Conservation (phyloP, 257 asterid genomes). For the Salvia miltiorrhiza region DNA sequence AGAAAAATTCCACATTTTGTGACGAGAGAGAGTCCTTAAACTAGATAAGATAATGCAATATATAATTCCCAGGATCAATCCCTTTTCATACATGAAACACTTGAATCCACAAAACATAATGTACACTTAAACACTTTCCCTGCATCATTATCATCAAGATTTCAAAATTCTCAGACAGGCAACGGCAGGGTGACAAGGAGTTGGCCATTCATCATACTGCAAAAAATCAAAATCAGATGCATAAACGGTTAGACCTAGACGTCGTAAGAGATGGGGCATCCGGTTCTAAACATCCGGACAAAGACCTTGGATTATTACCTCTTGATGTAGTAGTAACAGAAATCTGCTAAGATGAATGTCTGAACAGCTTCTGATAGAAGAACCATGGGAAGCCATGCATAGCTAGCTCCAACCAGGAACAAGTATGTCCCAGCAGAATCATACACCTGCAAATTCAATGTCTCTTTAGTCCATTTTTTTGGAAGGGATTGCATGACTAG, state of each 20-base stretch:
- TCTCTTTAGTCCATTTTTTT: too few species aligned
- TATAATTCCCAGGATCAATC: neutral
- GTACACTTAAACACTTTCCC: conserved; percentile 13
- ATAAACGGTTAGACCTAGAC: neutral
- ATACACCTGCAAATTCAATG: conserved; percentile 47
- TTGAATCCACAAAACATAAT: conserved; percentile 16
- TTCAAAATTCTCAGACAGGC: conserved; percentile 40
- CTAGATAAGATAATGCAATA: neutral
- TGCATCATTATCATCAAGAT: too few species aligned
- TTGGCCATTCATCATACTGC: conserved; percentile 75
- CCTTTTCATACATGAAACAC: neutral
- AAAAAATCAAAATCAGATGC: conserved; percentile 16
- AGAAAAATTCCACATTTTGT: too few species aligned
- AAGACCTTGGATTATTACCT: conserved; percentile 41
- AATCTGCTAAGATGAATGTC: conserved; percentile 88
- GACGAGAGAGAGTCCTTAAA: neutral
- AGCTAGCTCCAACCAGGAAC: conserved; percentile 56
- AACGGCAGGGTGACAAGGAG: conserved; percentile 52
- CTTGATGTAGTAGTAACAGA: conserved; percentile 82
- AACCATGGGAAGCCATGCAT: conserved; percentile 68
- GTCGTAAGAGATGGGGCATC: neutral
- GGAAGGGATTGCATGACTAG: too few species aligned
- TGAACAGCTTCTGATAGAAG: conserved; percentile 75
- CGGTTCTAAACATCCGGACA: neutral
- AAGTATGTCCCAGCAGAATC: conserved; percentile 62